A percentile compares a stretch with the other conserved stretches of the same genome.
These are phyloP conservation scores for Apiospora marii DNA, from an alignment of 2,329 filamentous ascomycete species.

Conservation along the genomic window DNA sequence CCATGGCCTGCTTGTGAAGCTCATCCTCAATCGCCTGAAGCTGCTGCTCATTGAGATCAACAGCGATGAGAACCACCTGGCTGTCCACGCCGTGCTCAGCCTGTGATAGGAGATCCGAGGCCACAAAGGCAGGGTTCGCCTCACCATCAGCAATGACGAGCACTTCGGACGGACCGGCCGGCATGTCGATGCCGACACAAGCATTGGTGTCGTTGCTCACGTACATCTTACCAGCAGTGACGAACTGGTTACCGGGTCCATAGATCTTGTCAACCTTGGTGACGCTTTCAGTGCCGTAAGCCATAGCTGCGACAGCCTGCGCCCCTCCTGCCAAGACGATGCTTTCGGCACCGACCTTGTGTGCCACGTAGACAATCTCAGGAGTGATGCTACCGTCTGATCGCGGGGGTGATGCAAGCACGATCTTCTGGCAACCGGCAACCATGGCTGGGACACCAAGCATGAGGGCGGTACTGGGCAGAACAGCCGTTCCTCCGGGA, in stretches of 20 bases:
- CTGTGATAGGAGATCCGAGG: conserved; percentile 92
- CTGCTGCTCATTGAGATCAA: conserved; percentile 77
- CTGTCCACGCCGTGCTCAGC: conserved; percentile 97
- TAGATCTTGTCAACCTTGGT: conserved; percentile 99
- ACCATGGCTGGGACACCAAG: conserved; percentile 97
- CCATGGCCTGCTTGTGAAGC: conserved; percentile 85
- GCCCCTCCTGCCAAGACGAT: conserved; percentile 96
- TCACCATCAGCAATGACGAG: conserved; percentile 92
- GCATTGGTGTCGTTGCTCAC: conserved; percentile 97
- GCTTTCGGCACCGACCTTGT: conserved; percentile 95
- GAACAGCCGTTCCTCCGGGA: conserved; percentile 94
- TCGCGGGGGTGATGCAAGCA: conserved; percentile 90
- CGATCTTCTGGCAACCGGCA: conserved; percentile 93
- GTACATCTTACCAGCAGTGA: conserved; percentile 98
- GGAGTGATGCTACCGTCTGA: conserved; percentile 90
- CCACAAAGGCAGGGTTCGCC: conserved; percentile 92
- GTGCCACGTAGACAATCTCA: conserved; percentile 95
- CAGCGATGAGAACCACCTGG: conserved; percentile 89
- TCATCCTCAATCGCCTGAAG: conserved; percentile 89
- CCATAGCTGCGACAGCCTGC: conserved; percentile 95
- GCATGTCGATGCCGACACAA: conserved; percentile 97
- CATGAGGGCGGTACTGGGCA: conserved; percentile 97
- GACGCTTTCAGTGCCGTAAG: conserved; percentile 93
- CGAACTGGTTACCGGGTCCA: conserved; percentile 97
- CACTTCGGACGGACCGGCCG: conserved; percentile 94